phyloP scores from a whole-genome alignment of 1,284 basidiomycete species.

The Pascua guehoae region DNA sequence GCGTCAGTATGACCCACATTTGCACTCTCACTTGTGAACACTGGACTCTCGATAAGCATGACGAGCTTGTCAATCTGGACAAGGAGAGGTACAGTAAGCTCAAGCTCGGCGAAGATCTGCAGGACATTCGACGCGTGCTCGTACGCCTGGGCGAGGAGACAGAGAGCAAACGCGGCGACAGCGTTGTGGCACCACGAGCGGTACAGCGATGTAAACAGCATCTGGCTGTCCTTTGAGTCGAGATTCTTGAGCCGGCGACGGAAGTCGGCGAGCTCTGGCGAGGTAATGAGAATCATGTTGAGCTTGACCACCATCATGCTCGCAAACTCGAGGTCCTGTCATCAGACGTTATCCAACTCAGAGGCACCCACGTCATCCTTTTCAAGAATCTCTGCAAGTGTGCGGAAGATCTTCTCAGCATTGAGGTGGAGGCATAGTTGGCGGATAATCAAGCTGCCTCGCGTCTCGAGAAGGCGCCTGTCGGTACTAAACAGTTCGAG shows the following conservation, averaged over 20 bases:
- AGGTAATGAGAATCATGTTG: constrained; percentile 94
- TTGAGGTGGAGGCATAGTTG: constrained; percentile 93
- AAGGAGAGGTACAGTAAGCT: constrained; percentile 89
- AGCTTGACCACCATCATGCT: constrained; percentile 96
- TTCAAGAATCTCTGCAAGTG: constrained; percentile 94
- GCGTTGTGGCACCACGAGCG: constrained; percentile 99
- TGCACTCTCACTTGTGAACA: constrained; percentile 78
- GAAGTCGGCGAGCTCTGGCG: constrained; percentile 91
- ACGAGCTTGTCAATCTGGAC: constrained; percentile 98
- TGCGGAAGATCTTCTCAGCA: constrained; percentile 91
- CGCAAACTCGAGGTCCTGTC: constrained; percentile 89
- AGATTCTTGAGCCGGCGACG: constrained; percentile 85
- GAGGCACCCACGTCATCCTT: constrained; percentile 76
- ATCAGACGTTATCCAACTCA: neutral
- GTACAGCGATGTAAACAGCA: constrained; percentile 85
- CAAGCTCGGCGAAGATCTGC: constrained; percentile 95
- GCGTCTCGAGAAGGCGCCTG: constrained; percentile 77
- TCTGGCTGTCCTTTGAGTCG: constrained; percentile 91
- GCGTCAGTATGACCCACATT: neutral
- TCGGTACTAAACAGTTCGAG: constrained; percentile 95
- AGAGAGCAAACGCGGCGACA: constrained; percentile 92
- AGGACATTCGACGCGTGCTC: constrained; percentile 96
- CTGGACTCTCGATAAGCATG: constrained; percentile 94
- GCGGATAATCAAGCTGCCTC: constrained; percentile 92
- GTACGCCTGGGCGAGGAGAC: constrained; percentile 93